phyloP scores from a whole-genome alignment of 2,329 filamentous ascomycete species.

The Fusarium proliferatum region DNA sequence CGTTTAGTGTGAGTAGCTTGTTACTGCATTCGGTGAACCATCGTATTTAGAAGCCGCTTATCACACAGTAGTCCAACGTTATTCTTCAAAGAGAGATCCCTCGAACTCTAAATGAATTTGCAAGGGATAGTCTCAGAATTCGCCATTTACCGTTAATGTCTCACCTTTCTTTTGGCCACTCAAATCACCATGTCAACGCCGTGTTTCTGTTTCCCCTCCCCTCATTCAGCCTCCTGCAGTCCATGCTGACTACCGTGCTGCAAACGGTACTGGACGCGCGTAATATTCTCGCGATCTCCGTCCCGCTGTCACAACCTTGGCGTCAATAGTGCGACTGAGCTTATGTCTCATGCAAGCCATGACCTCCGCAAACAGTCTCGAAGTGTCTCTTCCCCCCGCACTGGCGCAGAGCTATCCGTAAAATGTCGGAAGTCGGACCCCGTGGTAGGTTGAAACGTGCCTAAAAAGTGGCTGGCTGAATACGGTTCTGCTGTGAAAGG shows the following conservation, averaged over 20 bases:
- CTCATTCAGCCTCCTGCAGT: not conserved
- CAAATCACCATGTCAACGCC: not conserved
- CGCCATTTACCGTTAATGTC: not conserved
- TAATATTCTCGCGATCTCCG: not conserved
- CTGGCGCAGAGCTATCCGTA: not conserved
- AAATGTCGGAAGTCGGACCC: not conserved
- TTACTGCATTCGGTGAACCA: not conserved
- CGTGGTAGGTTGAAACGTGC: not conserved
- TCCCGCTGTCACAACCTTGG: not conserved
- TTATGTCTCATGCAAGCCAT: not conserved
- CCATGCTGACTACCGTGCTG: not conserved
- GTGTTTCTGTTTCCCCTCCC: not conserved
- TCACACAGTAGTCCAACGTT: not conserved
- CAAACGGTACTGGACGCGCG: not conserved
- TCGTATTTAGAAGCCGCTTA: not conserved
- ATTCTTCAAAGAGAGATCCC: not conserved
- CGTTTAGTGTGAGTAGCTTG: not conserved
- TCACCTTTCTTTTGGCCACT: not conserved
- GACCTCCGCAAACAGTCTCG: constrained; percentile 8
- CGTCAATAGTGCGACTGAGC: not conserved
- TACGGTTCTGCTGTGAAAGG: not conserved
- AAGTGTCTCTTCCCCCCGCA: not conserved
- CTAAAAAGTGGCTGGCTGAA: constrained; percentile 7
- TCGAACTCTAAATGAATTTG: not conserved
- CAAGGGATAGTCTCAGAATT: not conserved